Base-by-base conservation (phyloP, 2,329 filamentous ascomycete genomes). In the Paraphaeosphaeria sporulosa region DNA sequence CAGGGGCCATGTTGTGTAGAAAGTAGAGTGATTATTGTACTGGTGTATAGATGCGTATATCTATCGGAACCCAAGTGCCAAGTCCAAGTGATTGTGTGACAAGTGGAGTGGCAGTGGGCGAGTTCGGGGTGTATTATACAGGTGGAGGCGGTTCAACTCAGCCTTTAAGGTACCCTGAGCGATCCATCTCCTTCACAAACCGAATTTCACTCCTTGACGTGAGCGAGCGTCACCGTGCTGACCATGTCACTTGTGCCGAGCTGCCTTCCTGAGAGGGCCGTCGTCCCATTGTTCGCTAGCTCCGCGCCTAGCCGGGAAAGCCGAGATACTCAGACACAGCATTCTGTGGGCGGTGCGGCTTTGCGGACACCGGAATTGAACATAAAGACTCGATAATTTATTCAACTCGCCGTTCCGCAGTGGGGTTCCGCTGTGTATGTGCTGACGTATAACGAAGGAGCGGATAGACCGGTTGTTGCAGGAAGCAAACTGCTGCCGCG, bases 1-100 rank as follows among this genome's bases (percentile, higher is more conserved):
- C 63, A 17, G 74, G 75, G 12, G 75, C 72, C 72, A 76, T 75
- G 30, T 23, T 70, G 53, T 21, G 34, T 25, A 12, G 38, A 49
- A 46, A 32, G 46, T 4, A 40, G 38, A 40, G 6, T n/a, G 15
- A n/a, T 25, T n/a, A 25, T 10, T 15, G 15, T 30, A 23, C 23
- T 43, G 30, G 34, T 34, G n/a, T 36, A 25, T 27, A 32, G 23
- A 36, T n/a, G 27, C 12, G 34, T 48, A 47, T n/a, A 23, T 27
- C 19, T 56, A 25, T 15, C 7, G 13, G 34, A 15, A 19, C n/a
- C 38, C 23, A 40, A 27, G 7, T 17, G 38, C 55, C 7, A n/a
- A 4, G 25, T 23, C 32, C 2, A 23, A 4, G 40, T 21, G 19
- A 12, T 27, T 27, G 13, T 27, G 17, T 15, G 8, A 9, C 36